These are phyloP conservation scores for Lotmaria passim DNA, from an alignment of 208 protist genomes.

Conservation along the genomic window DNA sequence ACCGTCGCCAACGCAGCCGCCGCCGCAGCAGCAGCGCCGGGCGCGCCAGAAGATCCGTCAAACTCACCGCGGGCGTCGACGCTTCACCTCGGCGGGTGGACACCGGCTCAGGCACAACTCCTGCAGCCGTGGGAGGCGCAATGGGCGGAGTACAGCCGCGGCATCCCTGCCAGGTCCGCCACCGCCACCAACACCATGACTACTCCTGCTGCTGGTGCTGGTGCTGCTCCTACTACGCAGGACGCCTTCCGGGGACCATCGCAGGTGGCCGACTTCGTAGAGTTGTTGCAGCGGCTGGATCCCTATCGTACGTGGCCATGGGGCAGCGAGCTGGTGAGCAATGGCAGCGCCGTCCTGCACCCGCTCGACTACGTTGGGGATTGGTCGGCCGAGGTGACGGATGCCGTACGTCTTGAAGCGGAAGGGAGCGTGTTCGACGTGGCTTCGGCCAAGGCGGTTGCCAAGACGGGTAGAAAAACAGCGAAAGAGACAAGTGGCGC, in stretches of 20 bases:
- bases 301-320: constrained; percentile 30
- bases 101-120: constrained; percentile 9
- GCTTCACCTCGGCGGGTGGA: background rate
- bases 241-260: too few relatives aligned
- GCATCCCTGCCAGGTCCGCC: background rate
- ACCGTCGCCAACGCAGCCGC: background rate
- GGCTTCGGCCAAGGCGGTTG: background rate
- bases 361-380: constrained; percentile 11
- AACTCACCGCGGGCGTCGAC: background rate
- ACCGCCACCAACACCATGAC: background rate
- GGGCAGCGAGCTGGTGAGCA: constrained; percentile 29
- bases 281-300: constrained; percentile 23
- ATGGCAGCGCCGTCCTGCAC: constrained; percentile 26
- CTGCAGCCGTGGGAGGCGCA: constrained; percentile 26
- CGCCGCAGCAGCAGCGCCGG: background rate
- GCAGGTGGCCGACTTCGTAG: constrained; percentile 14
- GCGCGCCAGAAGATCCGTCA: background rate
- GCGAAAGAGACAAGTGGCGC: background rate
- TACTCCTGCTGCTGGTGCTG: background rate
- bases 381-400: constrained; percentile 12
- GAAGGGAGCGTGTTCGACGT: background rate
- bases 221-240: too few relatives aligned
- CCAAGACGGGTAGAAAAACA: background rate
- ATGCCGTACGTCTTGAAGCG: background rate
- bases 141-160: constrained; percentile 14